Evolutionary conservation across 2,329 filamentous ascomycete genomes (phyloP), one percentile per base, ranked within the genome.

Genomic region (Cercospora zeae-maydis): DNA sequence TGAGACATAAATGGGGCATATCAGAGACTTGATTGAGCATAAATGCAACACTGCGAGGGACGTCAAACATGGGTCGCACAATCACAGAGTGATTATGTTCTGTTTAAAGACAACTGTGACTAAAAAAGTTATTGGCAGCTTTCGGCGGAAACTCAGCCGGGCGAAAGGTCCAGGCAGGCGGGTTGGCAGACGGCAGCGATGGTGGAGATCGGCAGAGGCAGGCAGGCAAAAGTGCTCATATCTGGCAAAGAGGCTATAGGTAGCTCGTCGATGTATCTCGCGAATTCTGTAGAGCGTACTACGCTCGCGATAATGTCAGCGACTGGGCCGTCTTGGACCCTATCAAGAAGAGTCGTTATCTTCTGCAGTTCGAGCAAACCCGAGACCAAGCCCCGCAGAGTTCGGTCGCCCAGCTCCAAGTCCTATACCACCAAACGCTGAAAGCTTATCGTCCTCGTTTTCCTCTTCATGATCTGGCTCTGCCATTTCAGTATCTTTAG

Each of bases 381-480:
- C 66, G 36, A 66, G 56, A 4, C 67, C 67, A 24, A 67, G 62
- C 14, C 65, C 67, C 45, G 62, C 62, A 14, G 63, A 61, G 39
- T 67, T 61, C 14, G 34, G 37, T 54, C 63, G 63, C 10, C 57
- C 52, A 42, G 37, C 58, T 31, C 61, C 62, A 51, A 67, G 67
- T 10, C 65, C 67, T 5, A 69, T 58, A 2, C 66, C 67, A 14
- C 62, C 55, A 33, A 63, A 63, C 54, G 62, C 58, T 39, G 63
- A 51, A 21, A 36, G 51, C 27, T 58, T 61, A 36, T 67, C 65
- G 6, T 62, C 61, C 7, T 69, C 68, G 3, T 69, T 68, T 9
- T 63, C 63, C 13, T 63, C 63, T 10, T 70, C 64, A 13, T 66
- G 66, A 2, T 67, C 63, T 10, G 60, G 51, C 16, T 67, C 66